Base-by-base conservation (phyloP, 2,329 filamentous ascomycete species). In the Sporothrix brunneoviolacea region DNA sequence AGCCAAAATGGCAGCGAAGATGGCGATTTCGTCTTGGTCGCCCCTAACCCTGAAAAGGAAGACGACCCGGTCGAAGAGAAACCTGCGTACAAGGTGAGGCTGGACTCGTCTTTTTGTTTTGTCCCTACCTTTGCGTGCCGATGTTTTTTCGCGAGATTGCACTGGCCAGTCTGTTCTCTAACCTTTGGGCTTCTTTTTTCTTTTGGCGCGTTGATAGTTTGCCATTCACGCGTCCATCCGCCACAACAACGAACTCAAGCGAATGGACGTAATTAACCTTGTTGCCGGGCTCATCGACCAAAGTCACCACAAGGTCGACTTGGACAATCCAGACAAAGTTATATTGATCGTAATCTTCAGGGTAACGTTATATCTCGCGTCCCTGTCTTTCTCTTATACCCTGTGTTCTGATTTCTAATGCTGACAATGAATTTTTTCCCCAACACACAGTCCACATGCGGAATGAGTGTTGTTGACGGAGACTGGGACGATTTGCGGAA, bases 311-410 rank as follows among this genome's bases (percentile, higher is more conserved):
- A 85, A 83, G 60, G 88, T 93, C 52, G 82, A 91, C 60, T 76
- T 94, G n/a, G 79, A 75, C 42, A 77, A 75, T n/a, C 86, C 87
- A 30, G 86, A 91, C 68, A 80, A 88, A 62, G 79, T 91, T 28
- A 84, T 93, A 58, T 68, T 91, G 54, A 80, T 93, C 51, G 87
- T 93, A 60, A 77, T 93, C 51, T 91, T 86, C 65, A 82, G 89
- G 77, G 87, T 88, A 75, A 22, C 12, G 18, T 37, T 43, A 8
- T 24, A 4, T 22, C n/a, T 24, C 28, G 13, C 16, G 9, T n/a
- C n/a, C 4, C 7, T 42, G 9, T 13, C 24, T 4, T 18, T 13
- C 10, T 6, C 15, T 27, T 36, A 12, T 22, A 35, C 22, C 12
- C 21, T 5, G 28, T 18, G 13, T 4, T 15, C n/a, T 27, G 18